Conservation (phyloP, 2,329 filamentous ascomycete species). For the Trichoderma endophyticum region DNA sequence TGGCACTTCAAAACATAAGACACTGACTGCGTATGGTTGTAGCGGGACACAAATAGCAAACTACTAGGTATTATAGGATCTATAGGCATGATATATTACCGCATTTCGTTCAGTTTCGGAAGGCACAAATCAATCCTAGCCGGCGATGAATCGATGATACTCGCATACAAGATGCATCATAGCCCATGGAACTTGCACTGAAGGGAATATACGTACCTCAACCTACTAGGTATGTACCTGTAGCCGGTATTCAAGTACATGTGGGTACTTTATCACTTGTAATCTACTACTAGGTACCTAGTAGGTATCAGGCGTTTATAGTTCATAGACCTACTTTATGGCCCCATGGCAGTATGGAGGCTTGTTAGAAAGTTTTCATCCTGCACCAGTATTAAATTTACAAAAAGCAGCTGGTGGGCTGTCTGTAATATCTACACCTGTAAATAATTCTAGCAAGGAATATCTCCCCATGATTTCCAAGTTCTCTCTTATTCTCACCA, state of each 20-base stretch:
- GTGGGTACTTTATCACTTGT: not conserved
- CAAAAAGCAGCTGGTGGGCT: not conserved
- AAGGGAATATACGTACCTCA: no score
- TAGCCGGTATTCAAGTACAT: not conserved
- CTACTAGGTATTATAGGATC: not conserved
- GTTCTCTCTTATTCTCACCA: no score
- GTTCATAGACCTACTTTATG: not conserved
- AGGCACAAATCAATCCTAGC: not conserved
- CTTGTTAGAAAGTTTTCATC: not conserved
- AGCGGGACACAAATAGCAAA: not conserved
- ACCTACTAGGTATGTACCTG: no score
- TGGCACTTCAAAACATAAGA: not conserved
- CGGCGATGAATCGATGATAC: not conserved
- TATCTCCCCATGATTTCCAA: not conserved
- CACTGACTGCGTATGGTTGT: not conserved
- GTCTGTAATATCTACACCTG: not conserved
- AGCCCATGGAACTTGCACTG: not conserved
- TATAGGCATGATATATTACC: not conserved
- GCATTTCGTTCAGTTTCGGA: accelerated
- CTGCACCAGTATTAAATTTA: not conserved
- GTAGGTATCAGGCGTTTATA: not conserved
- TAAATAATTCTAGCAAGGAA: not conserved
- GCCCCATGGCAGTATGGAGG: not conserved
- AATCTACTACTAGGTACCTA: not conserved
- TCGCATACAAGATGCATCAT: not conserved